Evolutionary conservation across 139 green algal species (phyloP).

Genomic region (Tetraselmis chui): DNA sequence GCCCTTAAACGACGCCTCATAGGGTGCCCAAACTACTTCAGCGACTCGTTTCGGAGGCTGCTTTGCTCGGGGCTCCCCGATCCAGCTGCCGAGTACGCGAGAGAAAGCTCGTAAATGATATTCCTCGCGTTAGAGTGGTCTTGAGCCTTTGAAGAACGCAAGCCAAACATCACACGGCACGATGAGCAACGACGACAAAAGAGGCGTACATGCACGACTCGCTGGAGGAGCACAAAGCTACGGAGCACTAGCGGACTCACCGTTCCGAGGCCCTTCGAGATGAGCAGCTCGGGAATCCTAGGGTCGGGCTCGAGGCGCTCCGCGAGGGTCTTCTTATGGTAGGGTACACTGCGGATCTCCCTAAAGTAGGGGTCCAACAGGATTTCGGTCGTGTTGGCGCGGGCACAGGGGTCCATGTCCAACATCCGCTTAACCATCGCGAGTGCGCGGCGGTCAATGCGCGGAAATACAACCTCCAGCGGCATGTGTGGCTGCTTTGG

Average conservation of each 20-base stretch:
- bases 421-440: not conserved
- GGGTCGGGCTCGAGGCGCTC: not conserved
- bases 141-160: not conserved
- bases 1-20: too few species aligned
- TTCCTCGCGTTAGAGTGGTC: not conserved
- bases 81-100: not conserved
- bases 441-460: not conserved
- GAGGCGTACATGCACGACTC: too few species aligned
- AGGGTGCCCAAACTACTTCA: too few species aligned
- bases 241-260: not conserved
- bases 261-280: not conserved
- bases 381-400: not conserved
- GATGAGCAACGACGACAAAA: not conserved
- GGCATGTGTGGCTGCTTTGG: not conserved
- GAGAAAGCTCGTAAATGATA: not conserved
- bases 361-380: not conserved
- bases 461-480: not conserved
- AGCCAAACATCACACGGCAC: not conserved
- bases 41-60: not conserved
- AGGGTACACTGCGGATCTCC: not conserved
- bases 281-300: not conserved
- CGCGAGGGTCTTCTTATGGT: not conserved
- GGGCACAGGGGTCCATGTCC: not conserved
- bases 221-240: not conserved
- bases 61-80: not conserved